These are phyloP conservation scores for Pseudogymnoascus sp. DNA, from an alignment of 2,329 filamentous ascomycete species.

Conservation along the genomic window DNA sequence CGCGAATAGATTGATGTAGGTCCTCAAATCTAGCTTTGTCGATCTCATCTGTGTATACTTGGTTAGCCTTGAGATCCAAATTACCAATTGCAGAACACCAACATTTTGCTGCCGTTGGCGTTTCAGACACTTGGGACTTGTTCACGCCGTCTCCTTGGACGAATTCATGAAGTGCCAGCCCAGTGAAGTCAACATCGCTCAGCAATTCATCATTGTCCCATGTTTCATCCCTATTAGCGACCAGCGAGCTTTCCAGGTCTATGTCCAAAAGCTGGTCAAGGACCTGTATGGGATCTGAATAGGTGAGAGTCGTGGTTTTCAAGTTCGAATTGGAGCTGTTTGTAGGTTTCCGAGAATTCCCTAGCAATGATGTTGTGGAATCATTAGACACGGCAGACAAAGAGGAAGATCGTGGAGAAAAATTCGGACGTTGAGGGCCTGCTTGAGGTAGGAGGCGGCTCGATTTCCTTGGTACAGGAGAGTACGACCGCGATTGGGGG, in stretches of 20 bases:
- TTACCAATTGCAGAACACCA: constrained; percentile 31
- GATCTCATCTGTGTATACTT: constrained; percentile 50
- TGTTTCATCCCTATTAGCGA: constrained; percentile 25
- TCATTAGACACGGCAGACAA: constrained; percentile 69
- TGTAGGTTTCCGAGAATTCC: constrained; percentile 54
- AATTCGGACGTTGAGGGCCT: constrained; percentile 57
- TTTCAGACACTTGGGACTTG: constrained; percentile 34
- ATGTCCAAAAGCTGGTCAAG: constrained; percentile 39
- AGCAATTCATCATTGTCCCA: constrained; percentile 26
- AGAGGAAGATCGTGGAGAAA: constrained; percentile 65
- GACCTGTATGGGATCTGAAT: constrained; percentile 62
- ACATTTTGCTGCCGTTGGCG: constrained; percentile 66
- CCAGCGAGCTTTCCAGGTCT: constrained; percentile 14
- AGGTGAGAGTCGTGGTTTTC: constrained; percentile 41
- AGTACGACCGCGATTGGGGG: constrained; percentile 58
- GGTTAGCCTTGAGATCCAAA: constrained; percentile 17
- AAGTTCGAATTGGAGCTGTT: constrained; percentile 63
- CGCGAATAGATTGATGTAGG: constrained; percentile 76
- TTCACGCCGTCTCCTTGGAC: constrained; percentile 13
- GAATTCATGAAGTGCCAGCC: constrained; percentile 60
- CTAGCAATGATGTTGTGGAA: constrained; percentile 66
- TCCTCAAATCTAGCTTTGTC: constrained; percentile 83
- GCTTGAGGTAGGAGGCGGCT: constrained; percentile 60
- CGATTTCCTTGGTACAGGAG: constrained; percentile 60
- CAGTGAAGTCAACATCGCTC: constrained; percentile 68